Base-by-base conservation (phyloP, 768 basidiomycete species). In the Boletus reticulatus region DNA sequence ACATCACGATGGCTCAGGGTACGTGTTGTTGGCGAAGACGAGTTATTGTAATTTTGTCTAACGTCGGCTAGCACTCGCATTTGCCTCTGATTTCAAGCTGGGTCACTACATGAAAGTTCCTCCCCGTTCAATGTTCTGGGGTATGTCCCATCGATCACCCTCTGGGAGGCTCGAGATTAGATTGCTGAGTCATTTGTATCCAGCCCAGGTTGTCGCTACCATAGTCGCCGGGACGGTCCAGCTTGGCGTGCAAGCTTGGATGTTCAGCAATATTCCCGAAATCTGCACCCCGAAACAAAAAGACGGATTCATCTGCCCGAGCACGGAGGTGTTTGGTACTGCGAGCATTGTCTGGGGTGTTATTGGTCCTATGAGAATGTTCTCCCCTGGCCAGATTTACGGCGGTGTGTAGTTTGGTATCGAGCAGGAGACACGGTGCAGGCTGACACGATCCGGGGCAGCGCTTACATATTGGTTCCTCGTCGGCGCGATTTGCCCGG, bases 291-390 rank as follows among this genome's bases (percentile, higher is more conserved):
- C 56, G 8, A 62, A 58, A 12, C 70, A 73, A 31, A 60, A 59
- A 19, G 7, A 85, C 61, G 80, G 81, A 19, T 91, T 90, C 70
- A 85, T 82, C 52, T 92, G 89, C 67, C 88, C 89, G 0, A 69
- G 55, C 13, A 87, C 86, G 6, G 76, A 84, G 56, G 86, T 89
- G 9, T 92, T 92, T 68, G 88, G 87, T 37, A 89, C 88, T 3
- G 90, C 90, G 20, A 84, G 83, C 55, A 81, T 93, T 58, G 80
- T 92, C 59, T 91, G 85, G 85, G 88, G 92, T 57, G 87, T 89
- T 57, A 88, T 94, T 53, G 89, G 91, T 2, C 91, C 91, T 7
- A 74, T 72, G 32, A 77, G 83, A n/a, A 79, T 84, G 65, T 92
- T 89, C 76, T 87, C 83, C 3, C 45, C 73, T 17, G 88, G 87